These are phyloP conservation scores for Oxyria digyna DNA, from an alignment of 148 eudicot species.

Conservation along the genomic window DNA sequence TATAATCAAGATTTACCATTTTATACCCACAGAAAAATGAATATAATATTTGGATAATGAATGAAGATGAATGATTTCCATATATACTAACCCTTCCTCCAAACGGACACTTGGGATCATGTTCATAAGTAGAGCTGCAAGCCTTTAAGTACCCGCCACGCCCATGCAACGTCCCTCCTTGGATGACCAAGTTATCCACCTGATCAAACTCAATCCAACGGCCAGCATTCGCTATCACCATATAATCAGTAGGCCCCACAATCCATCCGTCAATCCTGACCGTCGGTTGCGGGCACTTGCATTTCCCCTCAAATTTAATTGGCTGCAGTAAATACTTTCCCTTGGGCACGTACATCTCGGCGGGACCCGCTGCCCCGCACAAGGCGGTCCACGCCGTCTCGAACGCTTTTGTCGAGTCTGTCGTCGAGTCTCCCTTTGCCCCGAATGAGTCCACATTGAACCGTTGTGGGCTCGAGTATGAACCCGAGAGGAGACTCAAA, in stretches of 20 bases:
- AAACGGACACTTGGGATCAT: slow-evolving; percentile 15
- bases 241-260: slow-evolving; percentile 17
- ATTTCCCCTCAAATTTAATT: slow-evolving; percentile 22
- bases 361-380: background rate
- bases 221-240: background rate
- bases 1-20: too few relatives aligned
- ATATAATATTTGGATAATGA: too few relatives aligned
- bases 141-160: slow-evolving; percentile 26
- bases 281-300: slow-evolving; percentile 15
- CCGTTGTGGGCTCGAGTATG: background rate
- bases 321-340: slow-evolving; percentile 14
- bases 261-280: slow-evolving; percentile 31
- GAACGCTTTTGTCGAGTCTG: slow-evolving; percentile 21
- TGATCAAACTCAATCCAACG: slow-evolving; percentile 28
- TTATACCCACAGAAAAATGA: too few relatives aligned
- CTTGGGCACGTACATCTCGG: slow-evolving; percentile 14
- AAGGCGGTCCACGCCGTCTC: slow-evolving; percentile 20
- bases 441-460: slow-evolving; percentile 15
- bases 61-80: too few relatives aligned
- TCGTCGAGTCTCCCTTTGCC: slow-evolving; percentile 17
- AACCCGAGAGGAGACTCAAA: background rate
- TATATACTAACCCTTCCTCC: slow-evolving; percentile 23
- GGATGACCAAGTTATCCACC: slow-evolving; percentile 20
- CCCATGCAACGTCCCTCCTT: slow-evolving; percentile 33
- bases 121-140: slow-evolving; percentile 16